These are phyloP conservation scores for Cordyceps fumosorosea DNA, from an alignment of 2,329 filamentous ascomycete genomes.

Conservation along the genomic window DNA sequence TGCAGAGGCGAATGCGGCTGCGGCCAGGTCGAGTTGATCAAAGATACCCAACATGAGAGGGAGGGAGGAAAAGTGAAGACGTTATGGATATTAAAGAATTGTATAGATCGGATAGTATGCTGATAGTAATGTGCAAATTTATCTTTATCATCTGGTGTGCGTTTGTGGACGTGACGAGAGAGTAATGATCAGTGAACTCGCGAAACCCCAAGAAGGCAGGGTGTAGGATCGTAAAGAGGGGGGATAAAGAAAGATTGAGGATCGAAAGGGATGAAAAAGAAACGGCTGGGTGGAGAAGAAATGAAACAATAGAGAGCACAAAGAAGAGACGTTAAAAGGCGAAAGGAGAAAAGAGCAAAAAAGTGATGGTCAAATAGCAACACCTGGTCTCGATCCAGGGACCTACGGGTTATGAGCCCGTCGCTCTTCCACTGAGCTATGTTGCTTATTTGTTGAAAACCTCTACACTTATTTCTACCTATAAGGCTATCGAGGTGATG, in stretches of 20 bases:
- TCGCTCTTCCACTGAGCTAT: slow-evolving; percentile 15
- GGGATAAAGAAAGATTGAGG: neutral
- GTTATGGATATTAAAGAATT: neutral
- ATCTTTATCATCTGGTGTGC: neutral
- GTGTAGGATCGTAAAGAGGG: neutral
- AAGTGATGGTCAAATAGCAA: slow-evolving; percentile 8
- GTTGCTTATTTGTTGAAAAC: slow-evolving; percentile 7
- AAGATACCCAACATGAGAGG: neutral
- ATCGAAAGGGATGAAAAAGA: neutral
- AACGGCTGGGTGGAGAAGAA: neutral
- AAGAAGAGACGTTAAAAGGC: neutral
- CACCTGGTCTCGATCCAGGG: slow-evolving; percentile 15
- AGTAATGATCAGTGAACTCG: neutral
- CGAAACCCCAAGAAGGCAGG: neutral
- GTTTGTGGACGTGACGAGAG: neutral
- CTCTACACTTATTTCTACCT: neutral
- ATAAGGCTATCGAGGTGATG: neutral
- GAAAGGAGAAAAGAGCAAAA: neutral
- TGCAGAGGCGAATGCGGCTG: neutral
- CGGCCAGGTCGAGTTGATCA: slow-evolving; percentile 6
- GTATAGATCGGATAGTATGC: neutral
- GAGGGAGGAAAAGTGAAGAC: neutral
- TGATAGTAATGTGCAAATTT: neutral
- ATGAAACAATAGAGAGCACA: neutral
- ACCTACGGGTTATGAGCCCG: slow-evolving; percentile 13